A percentile compares a stretch with the other conserved stretches of the same genome.
phyloP scores from a whole-genome alignment of 169 alveolate genomes.

The Cryptosporidium bovis region DNA sequence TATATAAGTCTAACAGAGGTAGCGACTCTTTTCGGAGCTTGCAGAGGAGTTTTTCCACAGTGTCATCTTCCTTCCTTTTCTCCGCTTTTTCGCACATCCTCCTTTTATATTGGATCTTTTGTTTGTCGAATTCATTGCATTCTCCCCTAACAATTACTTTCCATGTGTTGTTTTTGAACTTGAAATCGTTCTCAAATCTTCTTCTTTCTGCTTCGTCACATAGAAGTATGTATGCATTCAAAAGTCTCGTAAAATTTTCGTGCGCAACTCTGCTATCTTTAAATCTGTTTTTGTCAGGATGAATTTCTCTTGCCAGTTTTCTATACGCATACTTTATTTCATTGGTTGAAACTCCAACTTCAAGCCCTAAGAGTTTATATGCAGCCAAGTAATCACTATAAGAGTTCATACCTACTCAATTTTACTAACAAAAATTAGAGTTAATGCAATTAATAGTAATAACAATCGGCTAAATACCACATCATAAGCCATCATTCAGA shows the following conservation, averaged over 20 bases:
- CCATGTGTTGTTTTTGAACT: no score
- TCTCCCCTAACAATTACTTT: neutral
- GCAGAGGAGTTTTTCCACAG: neutral
- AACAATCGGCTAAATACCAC: neutral
- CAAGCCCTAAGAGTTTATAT: constrained; percentile 25
- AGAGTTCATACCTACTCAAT: neutral
- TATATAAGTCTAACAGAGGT: neutral
- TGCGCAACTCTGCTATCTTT: constrained; percentile 13
- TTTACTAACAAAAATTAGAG: neutral
- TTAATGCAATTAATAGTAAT: neutral
- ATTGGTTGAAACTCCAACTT: constrained; percentile 12
- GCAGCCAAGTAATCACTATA: constrained; percentile 21
- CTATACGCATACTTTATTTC: constrained; percentile 45
- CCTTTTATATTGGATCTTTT: neutral
- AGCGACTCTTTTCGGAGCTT: constrained; percentile 17
- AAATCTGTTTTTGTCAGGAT: constrained; percentile 59
- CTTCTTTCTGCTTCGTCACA: constrained; percentile 48
- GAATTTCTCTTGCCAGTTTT: constrained; percentile 28
- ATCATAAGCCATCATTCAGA: neutral
- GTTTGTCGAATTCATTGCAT: neutral
- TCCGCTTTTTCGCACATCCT: neutral
- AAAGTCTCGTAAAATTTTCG: constrained; percentile 34
- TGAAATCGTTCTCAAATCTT: constrained; percentile 5
- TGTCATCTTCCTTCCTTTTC: neutral
- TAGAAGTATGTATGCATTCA: constrained; percentile 27